Percentiles rank a stretch among this genome's conserved stretches.
Conservation (phyloP, 2,329 filamentous ascomycete genomes). For the Gliomastix tumulicola region DNA sequence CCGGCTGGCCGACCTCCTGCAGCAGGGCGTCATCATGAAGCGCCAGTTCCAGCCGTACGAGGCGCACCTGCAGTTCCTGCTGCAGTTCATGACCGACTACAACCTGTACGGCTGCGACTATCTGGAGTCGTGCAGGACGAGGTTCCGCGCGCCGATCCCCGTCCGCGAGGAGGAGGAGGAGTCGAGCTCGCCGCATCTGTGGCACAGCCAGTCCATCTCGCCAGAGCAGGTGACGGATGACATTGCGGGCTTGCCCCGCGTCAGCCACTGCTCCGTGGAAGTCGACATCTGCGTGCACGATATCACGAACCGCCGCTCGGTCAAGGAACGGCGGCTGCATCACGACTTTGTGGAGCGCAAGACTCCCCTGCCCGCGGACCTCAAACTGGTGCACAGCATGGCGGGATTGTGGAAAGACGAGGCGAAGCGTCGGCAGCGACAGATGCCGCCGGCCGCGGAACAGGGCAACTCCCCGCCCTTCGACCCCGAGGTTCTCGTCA, state of each 20-base stretch:
- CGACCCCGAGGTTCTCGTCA: conserved; percentile 70
- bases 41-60: conserved; percentile 85
- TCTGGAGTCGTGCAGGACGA: conserved; percentile 63
- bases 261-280: conserved; percentile 84
- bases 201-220: conserved; percentile 72
- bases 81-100: conserved; percentile 98
- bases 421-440: conserved; percentile 66
- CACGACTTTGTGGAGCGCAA: conserved; percentile 77
- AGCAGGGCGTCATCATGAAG: conserved; percentile 83
- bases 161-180: conserved; percentile 56
- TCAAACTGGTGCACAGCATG: conserved; percentile 91
- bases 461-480: conserved; percentile 57
- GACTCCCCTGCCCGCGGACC: conserved; percentile 53
- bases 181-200: conserved; percentile 56
- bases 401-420: conserved; percentile 90
- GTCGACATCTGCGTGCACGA: conserved; percentile 84
- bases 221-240: conserved; percentile 43
- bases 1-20: conserved; percentile 78
- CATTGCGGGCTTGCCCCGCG: conserved; percentile 54
- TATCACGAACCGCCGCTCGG: conserved; percentile 73
- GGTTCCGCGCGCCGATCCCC: conserved; percentile 72
- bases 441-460: conserved; percentile 43
- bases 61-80: conserved; percentile 82
- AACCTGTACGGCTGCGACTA: conserved; percentile 93
- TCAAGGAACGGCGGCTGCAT: conserved; percentile 73